Evolutionary conservation across 2,329 filamentous ascomycete species (phyloP).

Genomic region (Aspergillus fructus): DNA sequence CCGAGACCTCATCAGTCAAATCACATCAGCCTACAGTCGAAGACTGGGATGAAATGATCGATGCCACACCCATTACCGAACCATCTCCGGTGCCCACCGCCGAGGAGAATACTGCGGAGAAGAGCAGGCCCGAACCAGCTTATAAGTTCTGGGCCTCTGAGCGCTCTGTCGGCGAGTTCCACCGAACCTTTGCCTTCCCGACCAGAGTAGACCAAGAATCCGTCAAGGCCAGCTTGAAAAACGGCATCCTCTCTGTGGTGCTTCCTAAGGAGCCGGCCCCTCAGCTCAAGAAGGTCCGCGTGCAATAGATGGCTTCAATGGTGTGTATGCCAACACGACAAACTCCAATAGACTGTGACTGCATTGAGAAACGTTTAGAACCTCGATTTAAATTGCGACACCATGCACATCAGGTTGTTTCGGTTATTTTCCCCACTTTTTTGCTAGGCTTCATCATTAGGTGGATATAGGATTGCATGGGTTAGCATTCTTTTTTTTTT

Average conservation of each 20-base stretch:
- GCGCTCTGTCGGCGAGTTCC: constrained; percentile 58
- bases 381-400: neutral
- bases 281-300: constrained; percentile 52
- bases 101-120: constrained; percentile 21
- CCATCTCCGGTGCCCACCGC: constrained; percentile 3
- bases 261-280: constrained; percentile 56
- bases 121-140: constrained; percentile 15
- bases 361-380: neutral
- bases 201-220: constrained; percentile 56
- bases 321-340: neutral
- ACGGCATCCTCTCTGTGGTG: constrained; percentile 56
- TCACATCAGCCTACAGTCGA: constrained; percentile 53
- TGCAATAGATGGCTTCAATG: constrained; percentile 27
- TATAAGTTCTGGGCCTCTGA: constrained; percentile 59
- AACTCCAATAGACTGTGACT: neutral
- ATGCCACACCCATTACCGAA: neutral
- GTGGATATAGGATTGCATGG: neutral
- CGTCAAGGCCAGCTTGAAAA: constrained; percentile 59
- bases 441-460: neutral
- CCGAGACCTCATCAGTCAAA: constrained; percentile 24
- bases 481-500: neutral
- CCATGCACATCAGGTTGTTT: neutral
- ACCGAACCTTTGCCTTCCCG: constrained; percentile 58
- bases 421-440: neutral
- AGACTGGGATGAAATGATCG: constrained; percentile 34